Conservation (phyloP, 116 monocot species). For the Zostera marina region DNA sequence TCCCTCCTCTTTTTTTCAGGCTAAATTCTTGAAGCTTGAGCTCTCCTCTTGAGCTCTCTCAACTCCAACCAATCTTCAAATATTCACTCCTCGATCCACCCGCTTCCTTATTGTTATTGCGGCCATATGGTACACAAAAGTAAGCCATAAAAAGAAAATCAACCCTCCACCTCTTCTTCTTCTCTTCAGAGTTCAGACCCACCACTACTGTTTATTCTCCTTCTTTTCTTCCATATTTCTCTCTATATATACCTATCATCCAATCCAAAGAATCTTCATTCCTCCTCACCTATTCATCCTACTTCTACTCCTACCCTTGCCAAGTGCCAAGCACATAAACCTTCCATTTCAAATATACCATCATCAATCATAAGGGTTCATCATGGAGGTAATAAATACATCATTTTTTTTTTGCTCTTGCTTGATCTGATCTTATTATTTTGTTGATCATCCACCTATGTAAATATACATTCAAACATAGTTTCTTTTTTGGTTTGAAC, state of each 20-base stretch:
- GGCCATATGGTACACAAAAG: constrained; percentile 27
- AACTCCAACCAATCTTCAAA: not conserved
- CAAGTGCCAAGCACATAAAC: not conserved
- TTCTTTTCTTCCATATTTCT: not conserved
- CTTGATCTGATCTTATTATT: too few species aligned
- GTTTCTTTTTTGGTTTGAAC: too few species aligned
- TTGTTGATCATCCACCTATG: too few species aligned
- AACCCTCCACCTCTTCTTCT: constrained; percentile 2
- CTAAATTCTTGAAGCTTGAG: constrained; percentile 18
- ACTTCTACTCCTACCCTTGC: not conserved
- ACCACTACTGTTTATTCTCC: not conserved
- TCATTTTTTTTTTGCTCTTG: not conserved
- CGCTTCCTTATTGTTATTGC: constrained; percentile 12
- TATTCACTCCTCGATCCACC: constrained; percentile 9
- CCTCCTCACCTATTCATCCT: not conserved
- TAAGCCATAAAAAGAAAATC: constrained; percentile 17
- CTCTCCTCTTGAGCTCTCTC: too few species aligned
- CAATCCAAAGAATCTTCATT: not conserved
- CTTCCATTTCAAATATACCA: not conserved
- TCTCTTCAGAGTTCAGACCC: not conserved
- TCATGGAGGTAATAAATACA: constrained; percentile 2
- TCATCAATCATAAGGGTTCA: not conserved
- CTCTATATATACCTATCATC: constrained; percentile 3
- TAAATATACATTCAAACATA: too few species aligned
- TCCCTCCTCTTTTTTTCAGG: not conserved